Base-by-base conservation (phyloP, 2,329 filamentous ascomycete species). In the Trichoderma breve region DNA sequence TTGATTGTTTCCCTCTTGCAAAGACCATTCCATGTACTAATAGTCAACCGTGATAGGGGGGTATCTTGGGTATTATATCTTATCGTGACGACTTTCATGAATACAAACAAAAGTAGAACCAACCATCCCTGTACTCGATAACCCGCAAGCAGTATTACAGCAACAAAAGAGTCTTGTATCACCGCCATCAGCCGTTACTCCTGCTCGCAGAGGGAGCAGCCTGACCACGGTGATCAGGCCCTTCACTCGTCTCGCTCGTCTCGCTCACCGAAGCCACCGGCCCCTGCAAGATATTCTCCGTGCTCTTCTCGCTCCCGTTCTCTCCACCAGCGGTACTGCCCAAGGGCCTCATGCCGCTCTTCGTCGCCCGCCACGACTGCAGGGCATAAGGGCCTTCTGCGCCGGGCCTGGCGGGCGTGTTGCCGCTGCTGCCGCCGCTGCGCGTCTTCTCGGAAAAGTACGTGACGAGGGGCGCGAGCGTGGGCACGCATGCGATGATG, bases 391-490 rank as follows among this genome's bases (percentile, higher is more conserved):
- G 62, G 14, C 18, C 36, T 2, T 32, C 63, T 1, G 26, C 47
- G 6, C 62, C 70, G 21, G 58, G 14, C 3, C 58, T 32, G 3
- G 43, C 47, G 1, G n/a, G 60, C 24, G 60, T 53, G n/a, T 74
- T 69, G 55, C 71, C 70, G 11, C 36, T 71, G 30, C 32, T 76
- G 11, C 76, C 75, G 8, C 72, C 71, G 3, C 76, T 74, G 8
- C 76, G 76, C 9, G 58, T 71, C 74, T 75, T 76, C 39, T 80
- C 80, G 30, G 76, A 75, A 57, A 81, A 81, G 72, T 79, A 81
- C 26, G 76, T 78, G 72, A 85, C 77, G 0, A 85, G 77, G 2
- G 84, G 83, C 0, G 81, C 81, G n/a, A 85, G 81, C 0, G 83
- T 81, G 7, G 84, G 83, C 11, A 85, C 75, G 67, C 80, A 83